Base-by-base conservation (phyloP, 148 eudicot genomes). In the Cornus controversa region DNA sequence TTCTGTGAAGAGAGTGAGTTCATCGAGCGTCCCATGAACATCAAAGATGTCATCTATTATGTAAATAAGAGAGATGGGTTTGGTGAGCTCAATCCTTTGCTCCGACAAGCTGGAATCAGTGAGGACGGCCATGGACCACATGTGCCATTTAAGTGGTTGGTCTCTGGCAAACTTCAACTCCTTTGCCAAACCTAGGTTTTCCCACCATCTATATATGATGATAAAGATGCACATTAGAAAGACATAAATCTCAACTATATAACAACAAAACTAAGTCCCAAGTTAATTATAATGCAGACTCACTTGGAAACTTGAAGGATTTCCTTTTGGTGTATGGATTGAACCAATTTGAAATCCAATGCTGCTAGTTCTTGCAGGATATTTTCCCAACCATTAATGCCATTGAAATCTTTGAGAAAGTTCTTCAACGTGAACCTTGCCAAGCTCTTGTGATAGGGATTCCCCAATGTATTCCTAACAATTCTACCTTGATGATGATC, bases 31-130 rank as follows among this genome's bases (percentile, higher is more conserved):
- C 23, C 91, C 92, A 77, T 87, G 83, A 15, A 89, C 57, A 66
- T 91, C 92, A 76, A 83, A 89, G 63, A 91, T 87, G 66, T 89
- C 94, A 65, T 91, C 94, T 2, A 91, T 89, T 40, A 87, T 31
- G 71, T 87, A 89, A 23, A 89, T 36, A 27, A 91, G 77, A 9
- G 89, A 81, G 9, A 84, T 70, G 10, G 87, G 57, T 71, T 89
- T 91, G 2, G 92, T 78, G 10, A 87, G 80, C 54, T 89, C 88
- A 16, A 85, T 65, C 42, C 92, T 83, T 20, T 73, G 57, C 34
- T 79, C 77, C 1, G 84, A 78, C 76, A 86, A 71, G 45, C 74
- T 60, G 5, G 82, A 80, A 62, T 78, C 86, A 3, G 84, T 81
- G 11, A 91, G 87, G 10, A 66, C 42, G 1, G 83, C 87, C 79